Evolutionary conservation across 2,329 filamentous ascomycete genomes (phyloP).

Genomic region (Cladosporium sp.): DNA sequence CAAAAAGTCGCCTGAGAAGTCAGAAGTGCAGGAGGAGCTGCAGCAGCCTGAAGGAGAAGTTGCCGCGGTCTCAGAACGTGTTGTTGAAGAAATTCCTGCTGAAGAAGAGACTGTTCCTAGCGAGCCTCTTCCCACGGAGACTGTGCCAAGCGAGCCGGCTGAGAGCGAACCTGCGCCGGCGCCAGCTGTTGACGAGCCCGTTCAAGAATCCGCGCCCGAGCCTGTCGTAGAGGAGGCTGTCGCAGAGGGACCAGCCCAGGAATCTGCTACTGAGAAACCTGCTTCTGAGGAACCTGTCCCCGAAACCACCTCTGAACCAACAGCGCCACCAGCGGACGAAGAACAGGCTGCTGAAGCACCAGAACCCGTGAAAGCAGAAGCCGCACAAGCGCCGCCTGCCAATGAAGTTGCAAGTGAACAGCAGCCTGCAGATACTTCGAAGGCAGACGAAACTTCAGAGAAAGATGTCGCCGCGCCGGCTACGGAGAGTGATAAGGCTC

Average conservation of each 20-base stretch:
- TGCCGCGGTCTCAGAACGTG: background rate
- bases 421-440: background rate
- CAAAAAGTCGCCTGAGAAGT: conserved; percentile 5
- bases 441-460: too few species aligned
- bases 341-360: background rate
- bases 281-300: background rate
- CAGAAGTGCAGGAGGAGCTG: background rate
- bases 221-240: background rate
- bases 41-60: too few species aligned
- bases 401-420: background rate
- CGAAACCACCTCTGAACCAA: background rate
- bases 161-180: background rate
- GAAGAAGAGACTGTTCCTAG: background rate
- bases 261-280: too few species aligned
- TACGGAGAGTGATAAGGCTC: background rate
- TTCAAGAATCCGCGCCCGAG: background rate
- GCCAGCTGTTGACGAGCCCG: background rate
- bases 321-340: background rate
- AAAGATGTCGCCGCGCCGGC: background rate
- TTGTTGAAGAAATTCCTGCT: background rate
- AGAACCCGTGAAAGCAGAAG: background rate
- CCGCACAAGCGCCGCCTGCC: background rate
- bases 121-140: too few species aligned
- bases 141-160: too few species aligned
- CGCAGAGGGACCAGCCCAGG: background rate